Evolutionary conservation across 2,329 filamentous ascomycete species (phyloP), one percentile per base, ranked within the genome.

Genomic region (Curvularia verruculosa): DNA sequence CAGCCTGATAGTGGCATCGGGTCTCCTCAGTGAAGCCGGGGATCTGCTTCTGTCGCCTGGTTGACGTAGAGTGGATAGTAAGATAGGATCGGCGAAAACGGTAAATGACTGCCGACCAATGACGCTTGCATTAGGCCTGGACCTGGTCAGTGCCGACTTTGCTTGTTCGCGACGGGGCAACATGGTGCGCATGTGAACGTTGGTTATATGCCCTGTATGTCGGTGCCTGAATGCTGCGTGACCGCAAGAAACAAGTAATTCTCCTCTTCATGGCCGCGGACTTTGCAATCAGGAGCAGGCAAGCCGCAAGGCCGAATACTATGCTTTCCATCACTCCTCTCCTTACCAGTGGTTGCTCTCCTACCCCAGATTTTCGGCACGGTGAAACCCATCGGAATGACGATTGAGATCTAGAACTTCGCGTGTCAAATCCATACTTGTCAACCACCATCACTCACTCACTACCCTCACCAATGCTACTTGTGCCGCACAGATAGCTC

Each of bases 1-100:
- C 15, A 19, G 54, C 5, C 34, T 49, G 49, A 56, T 39, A 58
- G 40, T 49, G 50, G 50, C 43, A 44, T 58, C 67, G 67, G 67
- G 56, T 69, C 67, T 69, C 67, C 67, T 61, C 67, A 64, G 49
- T 56, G 47, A 49, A 58, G 43, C 66, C 62, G 61, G 53, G 54
- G 56, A 58, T 61, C 53, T 59, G 56, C 59, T 56, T 37, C n/a
- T 40, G 47, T 47, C 26, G 15, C 48, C 39, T 37, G 34, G 50
- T 59, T 31, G 47, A 40, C 34, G 56, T 50, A 53, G 52, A 63
- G 49, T 66, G 60, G 60, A 43, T 18, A 51, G 36, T 47, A 36
- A 43, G 40, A 12, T 51, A 26, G 49, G 47, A 53, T 63, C 65
- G 63, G 63, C 46, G 34, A 39, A 48, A 59, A 58, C 52, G 58